These are phyloP conservation scores for Suhomyces chickasaworum DNA, from an alignment of 1,139 yeast genomes.

Conservation along the genomic window DNA sequence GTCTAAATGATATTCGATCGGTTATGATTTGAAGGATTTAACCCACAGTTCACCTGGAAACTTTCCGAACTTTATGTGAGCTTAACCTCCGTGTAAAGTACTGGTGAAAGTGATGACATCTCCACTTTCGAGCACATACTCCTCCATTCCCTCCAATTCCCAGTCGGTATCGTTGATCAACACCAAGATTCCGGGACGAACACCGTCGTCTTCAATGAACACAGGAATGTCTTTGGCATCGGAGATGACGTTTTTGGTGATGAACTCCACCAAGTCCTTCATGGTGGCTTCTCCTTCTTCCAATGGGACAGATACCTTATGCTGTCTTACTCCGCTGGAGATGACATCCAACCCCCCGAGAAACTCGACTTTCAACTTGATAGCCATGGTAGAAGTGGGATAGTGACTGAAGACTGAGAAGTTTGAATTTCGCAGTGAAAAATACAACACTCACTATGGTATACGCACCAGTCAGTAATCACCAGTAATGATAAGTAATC, in stretches of 20 bases:
- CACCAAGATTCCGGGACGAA: slow-evolving; percentile 90
- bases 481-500: too few relatives aligned
- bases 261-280: slow-evolving; percentile 56
- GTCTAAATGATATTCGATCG: too few relatives aligned
- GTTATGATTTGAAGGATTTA: too few relatives aligned
- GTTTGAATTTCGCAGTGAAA: not conserved
- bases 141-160: slow-evolving; percentile 92
- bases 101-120: slow-evolving; percentile 88
- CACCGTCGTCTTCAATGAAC: slow-evolving; percentile 76
- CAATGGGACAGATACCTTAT: slow-evolving; percentile 42
- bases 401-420: too few relatives aligned
- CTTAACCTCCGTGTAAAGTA: slow-evolving; percentile 90
- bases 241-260: slow-evolving; percentile 56
- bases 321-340: slow-evolving; percentile 54
- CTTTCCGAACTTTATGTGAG: not conserved
- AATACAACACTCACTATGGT: too few relatives aligned
- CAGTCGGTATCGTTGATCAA: slow-evolving; percentile 94
- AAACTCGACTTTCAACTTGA: slow-evolving; percentile 23
- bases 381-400: slow-evolving; percentile 15
- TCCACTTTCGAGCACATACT: slow-evolving; percentile 68
- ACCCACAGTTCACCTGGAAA: too few relatives aligned
- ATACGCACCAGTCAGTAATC: too few relatives aligned
- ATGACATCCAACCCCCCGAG: slow-evolving; percentile 73
- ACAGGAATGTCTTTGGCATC: slow-evolving; percentile 69
- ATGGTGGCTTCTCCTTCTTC: slow-evolving; percentile 53